These are phyloP conservation scores for Claviceps sp. DNA, from an alignment of 2,329 filamentous ascomycete species.

Conservation along the genomic window DNA sequence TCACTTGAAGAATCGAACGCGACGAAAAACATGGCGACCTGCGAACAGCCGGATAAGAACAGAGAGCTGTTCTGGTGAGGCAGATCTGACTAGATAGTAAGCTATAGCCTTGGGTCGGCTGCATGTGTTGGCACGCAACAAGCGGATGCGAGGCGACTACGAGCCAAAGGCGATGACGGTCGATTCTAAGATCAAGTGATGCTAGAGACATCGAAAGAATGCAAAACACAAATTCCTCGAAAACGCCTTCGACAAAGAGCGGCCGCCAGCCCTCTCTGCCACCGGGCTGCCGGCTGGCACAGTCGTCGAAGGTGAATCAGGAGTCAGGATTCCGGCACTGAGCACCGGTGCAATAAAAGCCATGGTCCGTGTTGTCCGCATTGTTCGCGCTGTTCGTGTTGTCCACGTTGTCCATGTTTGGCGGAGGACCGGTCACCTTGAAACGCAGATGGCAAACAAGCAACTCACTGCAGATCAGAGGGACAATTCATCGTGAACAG, in stretches of 20 bases:
- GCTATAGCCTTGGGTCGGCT: not conserved
- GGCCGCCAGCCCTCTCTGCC: not conserved
- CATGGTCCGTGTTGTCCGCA: slow-evolving; percentile 1
- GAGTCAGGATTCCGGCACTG: slow-evolving; percentile 1
- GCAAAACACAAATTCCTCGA: not conserved
- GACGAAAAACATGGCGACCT: not conserved
- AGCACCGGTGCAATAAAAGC: slow-evolving; percentile 1
- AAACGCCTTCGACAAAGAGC: not conserved
- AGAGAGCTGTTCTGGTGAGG: not conserved
- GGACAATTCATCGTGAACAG: not conserved
- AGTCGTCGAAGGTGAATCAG: not conserved
- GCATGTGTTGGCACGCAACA: not conserved
- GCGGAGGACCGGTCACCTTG: not conserved
- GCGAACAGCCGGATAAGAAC: not conserved
- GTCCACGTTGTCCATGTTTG: not conserved
- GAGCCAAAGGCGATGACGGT: not conserved
- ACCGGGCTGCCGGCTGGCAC: slow-evolving; percentile 1
- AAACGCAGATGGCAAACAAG: slow-evolving; percentile 3
- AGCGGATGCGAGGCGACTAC: not conserved
- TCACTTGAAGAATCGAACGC: not conserved
- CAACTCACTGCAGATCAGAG: not conserved
- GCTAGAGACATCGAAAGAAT: not conserved
- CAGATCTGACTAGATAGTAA: not conserved
- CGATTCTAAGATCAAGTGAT: not conserved
- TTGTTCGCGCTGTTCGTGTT: slow-evolving; percentile 1